Evolutionary conservation across 1,139 yeast species (phyloP), one percentile per base, ranked within the genome.

Genomic region (Geotrichum citri-aurantii): DNA sequence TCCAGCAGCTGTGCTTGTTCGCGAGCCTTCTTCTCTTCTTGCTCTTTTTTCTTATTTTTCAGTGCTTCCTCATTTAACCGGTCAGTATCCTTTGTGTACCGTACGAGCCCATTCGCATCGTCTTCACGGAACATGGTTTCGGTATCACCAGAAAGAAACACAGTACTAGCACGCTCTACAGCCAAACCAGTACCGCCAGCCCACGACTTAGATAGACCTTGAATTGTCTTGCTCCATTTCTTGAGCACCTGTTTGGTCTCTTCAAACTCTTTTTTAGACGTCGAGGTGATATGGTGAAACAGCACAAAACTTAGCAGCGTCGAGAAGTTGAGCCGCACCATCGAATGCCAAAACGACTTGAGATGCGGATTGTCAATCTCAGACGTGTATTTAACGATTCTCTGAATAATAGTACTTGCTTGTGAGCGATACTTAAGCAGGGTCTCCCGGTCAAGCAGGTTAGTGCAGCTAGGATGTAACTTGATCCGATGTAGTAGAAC

Each of bases 131-230:
- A 57, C 54, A 50, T n/a, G 3, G 40, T 52, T 19, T 40, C 52
- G 8, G 52, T 27, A 29, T 57, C 57, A 8, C 59, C 59, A 21
- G 59, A 57, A 5, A 71, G 68, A 50, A 72, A 71, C 6, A 73
- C 68, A 1, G 73, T 64, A 52, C 72, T 75, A 66, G 73, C 68
- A 11, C 75, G 63, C 55, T 71, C 65, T 0, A 68, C 68, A 0
- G 75, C 75, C 23, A 73, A 61, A 8, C 75, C 75, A 8, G 75
- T 68, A 23, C 76, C 76, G 56, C 73, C 75, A 50, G 70, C 74
- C 76, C 72, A 69, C 14, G 70, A 69, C 56, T 68, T 69, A 40
- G 66, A 60, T 46, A 69, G 59, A 23, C 65, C 68, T 51, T 69
- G 64, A 44, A 68, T 50, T 3, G 69, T 67, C 61, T 65, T 65